A percentile compares a stretch with the other conserved stretches of the same genome.
Conservation (phyloP, 2,329 filamentous ascomycete genomes). For the Aspergillus luchuensis region DNA sequence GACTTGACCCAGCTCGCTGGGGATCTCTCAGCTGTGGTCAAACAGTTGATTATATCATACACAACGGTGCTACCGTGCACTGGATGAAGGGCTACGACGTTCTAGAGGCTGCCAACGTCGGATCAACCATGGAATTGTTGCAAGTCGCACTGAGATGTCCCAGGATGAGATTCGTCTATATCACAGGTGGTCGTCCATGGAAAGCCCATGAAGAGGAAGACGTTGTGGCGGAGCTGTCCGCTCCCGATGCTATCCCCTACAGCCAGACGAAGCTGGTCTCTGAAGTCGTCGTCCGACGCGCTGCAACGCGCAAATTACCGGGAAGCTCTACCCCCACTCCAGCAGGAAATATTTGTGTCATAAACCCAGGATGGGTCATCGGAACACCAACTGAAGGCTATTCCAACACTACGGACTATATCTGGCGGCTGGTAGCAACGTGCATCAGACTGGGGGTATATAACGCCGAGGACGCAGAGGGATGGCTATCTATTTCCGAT, state of each 20-base stretch:
- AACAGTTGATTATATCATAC: conserved; percentile 13
- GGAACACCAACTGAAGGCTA: conserved; percentile 19
- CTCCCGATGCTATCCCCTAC: conserved; percentile 10
- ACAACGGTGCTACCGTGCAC: conserved; percentile 13
- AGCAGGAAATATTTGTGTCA: conserved; percentile 4
- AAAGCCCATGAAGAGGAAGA: neutral
- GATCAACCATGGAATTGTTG: conserved; percentile 12
- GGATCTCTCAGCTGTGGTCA: conserved; percentile 3
- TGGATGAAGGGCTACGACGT: conserved; percentile 10
- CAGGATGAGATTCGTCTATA: conserved; percentile 5
- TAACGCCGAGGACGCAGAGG: neutral
- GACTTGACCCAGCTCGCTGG: conserved; percentile 10
- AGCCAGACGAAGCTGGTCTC: conserved; percentile 17
- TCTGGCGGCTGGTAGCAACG: conserved; percentile 18
- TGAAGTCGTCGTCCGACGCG: conserved; percentile 8
- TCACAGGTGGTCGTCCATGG: conserved; percentile 12
- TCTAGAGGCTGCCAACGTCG: conserved; percentile 13
- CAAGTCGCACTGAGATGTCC: conserved; percentile 1
- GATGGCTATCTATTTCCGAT: neutral
- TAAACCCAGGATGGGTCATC: conserved; percentile 21
- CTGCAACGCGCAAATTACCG: neutral
- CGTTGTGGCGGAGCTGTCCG: neutral
- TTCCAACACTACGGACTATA: conserved; percentile 20
- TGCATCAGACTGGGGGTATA: neutral
- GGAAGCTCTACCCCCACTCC: neutral